Evolutionary conservation across 805 yeast species (phyloP).

Genomic region (Teunomyces cretensis): DNA sequence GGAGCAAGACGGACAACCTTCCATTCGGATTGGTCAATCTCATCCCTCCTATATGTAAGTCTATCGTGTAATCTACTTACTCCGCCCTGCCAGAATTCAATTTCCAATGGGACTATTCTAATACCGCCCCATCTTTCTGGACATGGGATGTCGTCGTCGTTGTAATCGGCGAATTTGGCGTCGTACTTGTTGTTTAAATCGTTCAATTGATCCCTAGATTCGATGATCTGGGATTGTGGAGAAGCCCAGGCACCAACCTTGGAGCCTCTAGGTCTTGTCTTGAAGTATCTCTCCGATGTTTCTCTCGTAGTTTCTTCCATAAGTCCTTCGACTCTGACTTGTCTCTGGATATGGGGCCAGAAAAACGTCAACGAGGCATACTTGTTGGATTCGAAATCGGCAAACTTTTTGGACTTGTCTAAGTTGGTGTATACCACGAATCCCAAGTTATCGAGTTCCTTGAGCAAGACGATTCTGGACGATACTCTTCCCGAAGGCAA

Average conservation of each 20-base stretch:
- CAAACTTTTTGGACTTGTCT: conserved; percentile 79
- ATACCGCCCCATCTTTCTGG: conserved; percentile 98
- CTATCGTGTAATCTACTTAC: conserved; percentile 88
- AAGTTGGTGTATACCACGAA: conserved; percentile 90
- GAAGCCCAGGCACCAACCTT: conserved; percentile 97
- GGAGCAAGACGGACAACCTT: conserved; percentile 72
- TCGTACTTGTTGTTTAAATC: conserved; percentile 45
- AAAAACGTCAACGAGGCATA: conserved; percentile 83
- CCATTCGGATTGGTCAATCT: conserved; percentile 53
- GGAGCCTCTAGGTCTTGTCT: conserved; percentile 89
- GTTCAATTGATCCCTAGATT: conserved; percentile 64
- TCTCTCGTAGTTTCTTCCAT: conserved; percentile 73
- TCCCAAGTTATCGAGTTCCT: conserved; percentile 84
- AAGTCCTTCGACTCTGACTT: conserved; percentile 87
- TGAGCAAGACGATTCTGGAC: conserved; percentile 78
- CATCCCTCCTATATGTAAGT: conserved; percentile 63
- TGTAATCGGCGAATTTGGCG: conserved; percentile 54
- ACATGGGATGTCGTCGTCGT: conserved; percentile 71
- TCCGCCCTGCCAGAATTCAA: conserved; percentile 98
- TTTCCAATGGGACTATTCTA: conserved; percentile 80
- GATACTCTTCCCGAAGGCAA: conserved; percentile 91
- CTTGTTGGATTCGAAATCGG: conserved; percentile 70
- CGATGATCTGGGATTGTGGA: conserved; percentile 72
- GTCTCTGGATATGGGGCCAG: conserved; percentile 90
- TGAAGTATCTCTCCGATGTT: conserved; percentile 74